Conservation (phyloP, 2,329 filamentous ascomycete species). For the Didymella segeticola region DNA sequence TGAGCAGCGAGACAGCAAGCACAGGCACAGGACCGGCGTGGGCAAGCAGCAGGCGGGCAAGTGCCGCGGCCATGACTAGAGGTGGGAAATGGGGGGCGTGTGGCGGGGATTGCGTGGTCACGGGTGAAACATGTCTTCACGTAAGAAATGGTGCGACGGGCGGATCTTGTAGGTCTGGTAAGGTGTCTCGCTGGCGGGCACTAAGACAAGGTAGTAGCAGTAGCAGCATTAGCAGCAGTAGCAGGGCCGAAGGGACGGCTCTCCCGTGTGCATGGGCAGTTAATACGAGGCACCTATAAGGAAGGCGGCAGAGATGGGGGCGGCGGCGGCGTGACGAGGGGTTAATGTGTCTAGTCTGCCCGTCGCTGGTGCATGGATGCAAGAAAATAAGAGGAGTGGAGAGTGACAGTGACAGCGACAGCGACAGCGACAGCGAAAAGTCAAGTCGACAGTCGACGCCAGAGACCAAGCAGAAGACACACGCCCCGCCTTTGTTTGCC, state of each 20-base stretch:
- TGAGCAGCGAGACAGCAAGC: conserved; percentile 14
- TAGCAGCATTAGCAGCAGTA: background rate
- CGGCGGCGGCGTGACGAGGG: too few relatives aligned
- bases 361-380: too few relatives aligned
- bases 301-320: too few relatives aligned
- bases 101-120: conserved; percentile 8
- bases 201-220: background rate
- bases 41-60: conserved; percentile 13
- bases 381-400: too few relatives aligned
- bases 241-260: too few relatives aligned
- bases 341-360: too few relatives aligned
- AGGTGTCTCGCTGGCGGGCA: background rate
- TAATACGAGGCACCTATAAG: too few relatives aligned
- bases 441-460: too few relatives aligned
- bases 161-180: conserved; percentile 2
- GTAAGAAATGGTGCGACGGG: background rate
- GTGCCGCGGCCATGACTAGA: conserved; percentile 11
- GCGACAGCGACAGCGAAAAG: too few relatives aligned
- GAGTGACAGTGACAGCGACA: too few relatives aligned
- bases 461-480: too few relatives aligned
- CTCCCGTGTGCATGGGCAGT: background rate
- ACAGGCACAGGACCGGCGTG: conserved; percentile 15
- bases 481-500: too few relatives aligned
- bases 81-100: conserved; percentile 1
- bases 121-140: conserved; percentile 14